Conservation (phyloP, 139 green algal species). For the Pycnococcus provasolii region DNA sequence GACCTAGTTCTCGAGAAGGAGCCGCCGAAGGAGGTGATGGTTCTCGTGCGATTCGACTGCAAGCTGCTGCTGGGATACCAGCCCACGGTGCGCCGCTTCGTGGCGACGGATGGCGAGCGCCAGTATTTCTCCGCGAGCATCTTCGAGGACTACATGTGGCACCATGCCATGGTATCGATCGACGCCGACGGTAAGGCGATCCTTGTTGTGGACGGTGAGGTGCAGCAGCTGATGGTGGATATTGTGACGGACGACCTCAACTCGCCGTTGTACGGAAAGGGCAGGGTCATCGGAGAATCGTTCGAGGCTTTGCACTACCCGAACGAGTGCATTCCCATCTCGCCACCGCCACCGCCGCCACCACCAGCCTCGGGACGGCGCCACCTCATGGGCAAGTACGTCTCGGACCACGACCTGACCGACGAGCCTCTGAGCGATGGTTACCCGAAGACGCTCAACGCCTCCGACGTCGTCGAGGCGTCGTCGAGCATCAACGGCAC, state of each 20-base stretch:
- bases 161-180: slow-evolving; percentile 29
- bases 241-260: background rate
- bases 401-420: background rate
- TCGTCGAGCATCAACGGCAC: slow-evolving; percentile 2
- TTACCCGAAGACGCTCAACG: no score
- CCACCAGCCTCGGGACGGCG: background rate
- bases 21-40: slow-evolving; percentile 5
- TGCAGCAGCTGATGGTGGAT: slow-evolving; percentile 9
- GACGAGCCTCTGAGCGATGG: no score
- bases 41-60: slow-evolving; percentile 22
- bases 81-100: slow-evolving; percentile 3
- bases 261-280: background rate
- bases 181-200: slow-evolving; percentile 11
- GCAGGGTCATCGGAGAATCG: background rate
- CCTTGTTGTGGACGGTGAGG: slow-evolving; percentile 23
- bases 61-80: slow-evolving; percentile 19
- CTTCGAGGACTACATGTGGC: slow-evolving; percentile 30
- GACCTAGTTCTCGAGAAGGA: slow-evolving; percentile 11
- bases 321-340: background rate
- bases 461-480: background rate
- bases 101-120: slow-evolving; percentile 1
- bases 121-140: slow-evolving; percentile 23
- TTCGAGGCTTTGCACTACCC: slow-evolving; percentile 4
- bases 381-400: background rate
- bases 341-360: background rate